Conservation (phyloP, 768 basidiomycete genomes). For the Boletus tomentosulus region DNA sequence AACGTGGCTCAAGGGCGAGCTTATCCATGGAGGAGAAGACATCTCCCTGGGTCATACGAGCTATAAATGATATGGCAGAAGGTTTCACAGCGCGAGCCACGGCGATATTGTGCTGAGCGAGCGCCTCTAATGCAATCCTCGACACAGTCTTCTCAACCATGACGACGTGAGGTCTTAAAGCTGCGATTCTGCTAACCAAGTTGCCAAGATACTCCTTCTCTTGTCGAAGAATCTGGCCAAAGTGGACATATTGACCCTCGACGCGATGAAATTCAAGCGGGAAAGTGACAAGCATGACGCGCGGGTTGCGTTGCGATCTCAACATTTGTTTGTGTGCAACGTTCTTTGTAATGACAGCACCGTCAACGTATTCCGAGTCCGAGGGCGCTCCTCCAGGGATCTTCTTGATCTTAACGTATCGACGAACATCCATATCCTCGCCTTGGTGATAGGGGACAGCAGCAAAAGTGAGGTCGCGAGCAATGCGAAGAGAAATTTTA, state of each 20-base stretch:
- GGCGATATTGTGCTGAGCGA: constrained; percentile 80
- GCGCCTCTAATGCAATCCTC: constrained; percentile 80
- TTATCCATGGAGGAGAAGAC: constrained; percentile 95
- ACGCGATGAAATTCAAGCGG: constrained; percentile 91
- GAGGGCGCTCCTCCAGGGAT: constrained; percentile 89
- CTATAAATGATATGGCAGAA: constrained; percentile 80
- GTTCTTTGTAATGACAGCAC: constrained; percentile 97
- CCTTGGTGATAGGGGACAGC: constrained; percentile 68
- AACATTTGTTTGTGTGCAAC: constrained; percentile 96
- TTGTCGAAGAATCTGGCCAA: constrained; percentile 86
- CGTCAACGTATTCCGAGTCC: constrained; percentile 96
- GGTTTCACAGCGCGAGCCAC: constrained; percentile 89
- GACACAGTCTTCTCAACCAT: constrained; percentile 91
- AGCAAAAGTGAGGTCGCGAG: constrained; percentile 80
- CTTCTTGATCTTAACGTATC: constrained; percentile 98
- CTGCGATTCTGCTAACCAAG: constrained; percentile 84
- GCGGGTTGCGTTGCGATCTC: constrained; percentile 74
- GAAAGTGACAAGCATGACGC: constrained; percentile 95
- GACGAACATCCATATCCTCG: constrained; percentile 91
- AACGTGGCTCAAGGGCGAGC: constrained; percentile 79
- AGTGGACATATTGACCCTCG: constrained; percentile 89
- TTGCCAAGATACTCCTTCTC: constrained; percentile 92
- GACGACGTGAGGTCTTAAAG: constrained; percentile 86
- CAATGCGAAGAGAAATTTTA: constrained; percentile 78
- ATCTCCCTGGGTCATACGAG: constrained; percentile 93